Conservation (phyloP, 805 yeast species). For the Cyberlindnera mrakii region DNA sequence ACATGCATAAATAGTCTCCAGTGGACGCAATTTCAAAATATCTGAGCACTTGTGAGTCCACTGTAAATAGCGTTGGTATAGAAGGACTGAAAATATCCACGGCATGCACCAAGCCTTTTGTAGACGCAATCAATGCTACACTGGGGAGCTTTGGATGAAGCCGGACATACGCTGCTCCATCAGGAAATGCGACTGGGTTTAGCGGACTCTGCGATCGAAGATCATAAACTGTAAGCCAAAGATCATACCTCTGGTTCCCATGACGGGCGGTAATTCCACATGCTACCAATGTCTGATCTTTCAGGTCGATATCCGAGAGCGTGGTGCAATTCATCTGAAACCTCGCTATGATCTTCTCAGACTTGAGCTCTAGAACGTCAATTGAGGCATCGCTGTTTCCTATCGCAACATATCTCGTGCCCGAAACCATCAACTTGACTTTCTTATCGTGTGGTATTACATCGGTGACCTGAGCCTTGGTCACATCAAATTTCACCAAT, state of each 20-base stretch:
- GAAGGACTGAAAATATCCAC: constrained; percentile 81
- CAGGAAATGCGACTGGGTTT: constrained; percentile 81
- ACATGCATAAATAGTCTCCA: constrained; percentile 73
- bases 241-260: constrained; percentile 58
- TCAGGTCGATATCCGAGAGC: constrained; percentile 57
- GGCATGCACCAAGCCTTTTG: constrained; percentile 77
- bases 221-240: constrained; percentile 79
- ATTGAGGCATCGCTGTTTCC: constrained; percentile 56
- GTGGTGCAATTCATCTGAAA: constrained; percentile 58
- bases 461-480: constrained; percentile 30
- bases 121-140: constrained; percentile 66
- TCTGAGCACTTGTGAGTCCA: constrained; percentile 39
- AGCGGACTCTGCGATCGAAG: constrained; percentile 62
- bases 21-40: constrained; percentile 35
- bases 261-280: constrained; percentile 74
- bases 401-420: constrained; percentile 47
- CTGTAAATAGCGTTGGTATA: constrained; percentile 58
- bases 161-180: constrained; percentile 80
- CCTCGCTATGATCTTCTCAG: constrained; percentile 41
- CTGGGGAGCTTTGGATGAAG: constrained; percentile 85
- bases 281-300: constrained; percentile 63
- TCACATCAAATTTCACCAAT: constrained; percentile 37
- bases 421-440: constrained; percentile 42
- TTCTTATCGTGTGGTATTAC: constrained; percentile 37
- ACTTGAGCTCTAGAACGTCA: constrained; percentile 56